These are phyloP conservation scores for Perkinsus chesapeaki DNA, from an alignment of 169 alveolate species.

Conservation along the genomic window DNA sequence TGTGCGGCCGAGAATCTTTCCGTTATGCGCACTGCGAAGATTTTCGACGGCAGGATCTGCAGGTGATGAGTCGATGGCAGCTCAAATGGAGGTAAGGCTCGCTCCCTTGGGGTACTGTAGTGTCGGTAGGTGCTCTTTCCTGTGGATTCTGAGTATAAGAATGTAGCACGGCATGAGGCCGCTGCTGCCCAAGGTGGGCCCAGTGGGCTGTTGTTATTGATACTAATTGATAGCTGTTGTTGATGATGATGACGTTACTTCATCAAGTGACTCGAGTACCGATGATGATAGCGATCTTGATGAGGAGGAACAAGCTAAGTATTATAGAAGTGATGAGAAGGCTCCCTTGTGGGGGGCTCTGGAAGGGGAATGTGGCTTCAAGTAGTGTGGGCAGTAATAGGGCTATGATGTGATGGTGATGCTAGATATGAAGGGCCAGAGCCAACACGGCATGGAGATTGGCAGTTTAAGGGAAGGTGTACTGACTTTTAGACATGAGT, in stretches of 20 bases:
- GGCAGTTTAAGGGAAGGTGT: conserved; percentile 53
- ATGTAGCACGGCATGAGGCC: not conserved
- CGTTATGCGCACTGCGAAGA: not conserved
- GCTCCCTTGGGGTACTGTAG: not conserved
- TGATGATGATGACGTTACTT: not conserved
- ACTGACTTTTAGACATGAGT: conserved; percentile 30
- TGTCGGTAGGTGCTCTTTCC: not conserved
- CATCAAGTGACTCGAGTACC: not conserved
- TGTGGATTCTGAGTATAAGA: not conserved
- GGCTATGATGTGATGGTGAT: not conserved
- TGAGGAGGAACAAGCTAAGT: not conserved
- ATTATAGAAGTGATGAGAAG: not conserved
- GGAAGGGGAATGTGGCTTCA: not conserved
- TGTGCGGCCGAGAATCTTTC: not conserved
- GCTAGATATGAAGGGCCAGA: conserved; percentile 35
- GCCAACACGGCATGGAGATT: conserved; percentile 50
- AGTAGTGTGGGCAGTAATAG: not conserved
- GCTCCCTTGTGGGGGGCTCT: not conserved
- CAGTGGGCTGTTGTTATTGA: not conserved
- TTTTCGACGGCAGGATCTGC: not conserved
- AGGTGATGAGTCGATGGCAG: not conserved
- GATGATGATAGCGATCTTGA: not conserved
- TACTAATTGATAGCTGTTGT: not conserved
- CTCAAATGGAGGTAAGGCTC: not conserved
- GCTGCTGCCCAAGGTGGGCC: not conserved